Base-by-base conservation (phyloP, 148 eudicot species). In the Chenopodium formosanum region DNA sequence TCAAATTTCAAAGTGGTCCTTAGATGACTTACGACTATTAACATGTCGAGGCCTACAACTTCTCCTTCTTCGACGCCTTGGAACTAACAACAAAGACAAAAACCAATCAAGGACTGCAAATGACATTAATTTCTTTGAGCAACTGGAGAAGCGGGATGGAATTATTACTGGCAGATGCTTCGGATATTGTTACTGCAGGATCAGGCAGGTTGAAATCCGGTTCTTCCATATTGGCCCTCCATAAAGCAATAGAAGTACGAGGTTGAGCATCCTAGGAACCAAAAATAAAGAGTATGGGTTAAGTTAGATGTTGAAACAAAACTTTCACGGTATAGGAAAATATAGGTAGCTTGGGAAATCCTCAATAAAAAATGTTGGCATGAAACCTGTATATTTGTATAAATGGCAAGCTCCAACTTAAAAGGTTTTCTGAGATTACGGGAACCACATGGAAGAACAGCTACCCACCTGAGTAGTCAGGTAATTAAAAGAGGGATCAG, bases 181-280 rank as follows among this genome's bases (percentile, higher is more conserved):
- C 97, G 23, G 92, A 81, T 50, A 93, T 85, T 80, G 90, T 66
- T 32, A 91, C 98, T 13, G 97, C 79, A 50, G 95, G 90, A 88
- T 94, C 97, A 70, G 90, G 80, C 83, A 81, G 92, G 86, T 83
- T 87, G 75, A 89, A 89, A 47, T 87, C 86, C 16, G 95, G 95
- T 78, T 97, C 97, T 75, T 91, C 98, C 92, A 97, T 76, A 78
- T 81, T 88, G 84, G 99, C 97, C 88, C 89, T 94, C 98, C 98
- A 97, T 78, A 97, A 79, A 71, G 95, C 89, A 78, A 97, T 76
- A 56, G 85, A 82, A 48, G 90, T 82, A 68, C 97, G 94, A 79
- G 99, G 99, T 80, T 90, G 88, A 77, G 95, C 93, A 85, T 94
- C 98, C 99, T 97, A 80, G 53, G 78, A 32, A 71, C 63, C 62